Percentiles rank a stretch among this genome's conserved stretches.
These are phyloP conservation scores for Chernovozyma aurita DNA, from an alignment of 1,139 yeast species.

Conservation along the genomic window DNA sequence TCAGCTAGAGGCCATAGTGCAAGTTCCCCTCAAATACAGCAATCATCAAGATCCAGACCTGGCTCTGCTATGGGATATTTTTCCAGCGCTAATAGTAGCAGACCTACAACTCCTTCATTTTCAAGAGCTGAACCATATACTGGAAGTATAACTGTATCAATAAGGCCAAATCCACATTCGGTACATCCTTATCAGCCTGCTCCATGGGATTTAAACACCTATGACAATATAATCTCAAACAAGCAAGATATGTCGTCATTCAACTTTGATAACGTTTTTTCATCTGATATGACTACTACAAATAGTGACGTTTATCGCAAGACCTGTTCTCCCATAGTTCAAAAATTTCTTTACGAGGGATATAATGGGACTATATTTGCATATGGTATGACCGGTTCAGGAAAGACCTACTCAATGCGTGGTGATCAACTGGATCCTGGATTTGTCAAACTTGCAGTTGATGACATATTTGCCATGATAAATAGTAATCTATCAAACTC, in stretches of 20 bases:
- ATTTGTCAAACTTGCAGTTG: constrained; percentile 69
- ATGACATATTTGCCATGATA: constrained; percentile 57
- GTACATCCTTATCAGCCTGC: constrained; percentile 17
- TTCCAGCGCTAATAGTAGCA: constrained; percentile 12
- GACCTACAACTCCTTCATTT: constrained; percentile 40
- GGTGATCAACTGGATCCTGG: constrained; percentile 71
- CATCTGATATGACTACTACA: constrained; percentile 28
- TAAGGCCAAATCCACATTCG: constrained; percentile 50
- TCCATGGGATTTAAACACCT: constrained; percentile 44
- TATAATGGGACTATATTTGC: constrained; percentile 89
- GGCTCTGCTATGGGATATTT: constrained; percentile 32
- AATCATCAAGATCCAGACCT: constrained; percentile 23
- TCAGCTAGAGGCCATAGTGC: constrained; percentile 19
- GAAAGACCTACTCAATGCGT: constrained; percentile 89
- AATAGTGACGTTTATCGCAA: constrained; percentile 60
- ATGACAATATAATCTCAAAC: constrained; percentile 41
- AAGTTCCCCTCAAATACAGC: constrained; percentile 17
- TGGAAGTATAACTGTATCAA: constrained; percentile 48
- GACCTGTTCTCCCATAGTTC: constrained; percentile 60
- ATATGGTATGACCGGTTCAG: constrained; percentile 95
- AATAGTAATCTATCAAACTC: constrained; percentile 20
- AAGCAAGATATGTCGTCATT: constrained; percentile 51
- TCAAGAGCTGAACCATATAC: constrained; percentile 36
- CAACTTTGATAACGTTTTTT: constrained; percentile 74
- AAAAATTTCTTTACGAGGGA: constrained; percentile 64